Evolutionary conservation across 2,329 filamentous ascomycete genomes (phyloP).

Genomic region (Colletotrichum tabaci): DNA sequence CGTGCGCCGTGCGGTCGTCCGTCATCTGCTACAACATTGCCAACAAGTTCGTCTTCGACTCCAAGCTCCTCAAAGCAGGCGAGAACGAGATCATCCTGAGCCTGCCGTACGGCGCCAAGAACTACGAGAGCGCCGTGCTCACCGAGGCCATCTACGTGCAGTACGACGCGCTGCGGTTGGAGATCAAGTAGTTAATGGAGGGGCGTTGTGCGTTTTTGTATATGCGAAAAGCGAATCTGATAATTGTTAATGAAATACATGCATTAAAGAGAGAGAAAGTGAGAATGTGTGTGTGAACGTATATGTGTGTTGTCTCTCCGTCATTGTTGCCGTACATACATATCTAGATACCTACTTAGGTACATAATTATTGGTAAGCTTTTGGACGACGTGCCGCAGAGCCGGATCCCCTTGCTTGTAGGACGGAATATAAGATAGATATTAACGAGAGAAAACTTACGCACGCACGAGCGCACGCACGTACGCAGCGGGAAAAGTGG

Average conservation of each 20-base stretch:
- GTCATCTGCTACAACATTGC: conserved; percentile 72
- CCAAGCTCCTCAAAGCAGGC: conserved; percentile 60
- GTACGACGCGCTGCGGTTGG: conserved; percentile 73
- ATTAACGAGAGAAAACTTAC: background rate
- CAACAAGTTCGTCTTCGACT: conserved; percentile 69
- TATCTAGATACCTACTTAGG: no score
- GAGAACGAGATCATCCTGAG: conserved; percentile 68
- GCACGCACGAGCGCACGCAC: conserved; percentile 7
- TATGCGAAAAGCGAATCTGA: background rate
- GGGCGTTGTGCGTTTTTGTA: background rate
- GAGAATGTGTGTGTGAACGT: background rate
- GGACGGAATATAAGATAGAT: no score
- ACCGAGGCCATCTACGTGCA: conserved; percentile 70
- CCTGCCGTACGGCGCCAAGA: conserved; percentile 69
- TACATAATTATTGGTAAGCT: background rate
- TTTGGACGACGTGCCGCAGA: conserved; percentile 17
- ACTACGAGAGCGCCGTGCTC: conserved; percentile 69
- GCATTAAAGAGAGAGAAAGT: background rate
- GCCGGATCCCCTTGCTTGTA: background rate
- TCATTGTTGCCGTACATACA: no score
- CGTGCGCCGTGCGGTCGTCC: conserved; percentile 71
- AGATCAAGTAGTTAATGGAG: conserved; percentile 57
- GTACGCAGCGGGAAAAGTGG: conserved; percentile 9
- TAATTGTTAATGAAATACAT: conserved; percentile 6
- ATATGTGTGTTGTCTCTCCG: background rate